Base-by-base conservation (phyloP, 345 rosid species). In the Balakata baccata region DNA sequence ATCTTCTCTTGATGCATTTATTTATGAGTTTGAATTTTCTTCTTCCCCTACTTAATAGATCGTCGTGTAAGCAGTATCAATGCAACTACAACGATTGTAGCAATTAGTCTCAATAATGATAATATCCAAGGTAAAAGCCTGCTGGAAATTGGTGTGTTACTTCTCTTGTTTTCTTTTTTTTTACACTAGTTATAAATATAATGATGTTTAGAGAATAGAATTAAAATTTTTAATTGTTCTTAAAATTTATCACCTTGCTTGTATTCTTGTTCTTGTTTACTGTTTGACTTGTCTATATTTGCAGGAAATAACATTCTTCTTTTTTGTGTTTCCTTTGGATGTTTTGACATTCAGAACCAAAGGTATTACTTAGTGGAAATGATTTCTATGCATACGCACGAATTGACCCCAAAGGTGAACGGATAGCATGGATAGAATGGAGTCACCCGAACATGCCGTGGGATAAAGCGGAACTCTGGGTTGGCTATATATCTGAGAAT, bases 361-460 rank as follows among this genome's bases (percentile, higher is more conserved):
- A 87, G 77, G 85, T 88, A 57, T 66, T 95, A 7, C 80, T 85
- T 29, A 82, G 87, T 34, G 98, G 94, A 79, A 89, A 84, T 77
- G 99, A 95, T 79, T 95, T 95, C 86, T 92, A 90, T 86, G 98
- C 97, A 16, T 95, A 89, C 78, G 98, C 99, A n/a, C 97, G 96
- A 2, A 29, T 95, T 66, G 97, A 95, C 53, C 78, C 88, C 9
- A 85, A 85, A 68, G 79, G 86, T 68, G 92, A 87, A 83, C 77
- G 88, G 64, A 77, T 95, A 53, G 98, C 98, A 16, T 95, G 99
- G 99, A 86, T 95, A 59, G 89, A 87, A 71, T 95, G 99, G 98
- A 78, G 84, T 66, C 98, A 89, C 73, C 98, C 99, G 57, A 89
- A 88, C 80, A 92, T 91, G 98, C 97, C 97, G 14, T 92, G 99